Conservation (phyloP, 2,329 filamentous ascomycete species). For the Claviceps cyperi region DNA sequence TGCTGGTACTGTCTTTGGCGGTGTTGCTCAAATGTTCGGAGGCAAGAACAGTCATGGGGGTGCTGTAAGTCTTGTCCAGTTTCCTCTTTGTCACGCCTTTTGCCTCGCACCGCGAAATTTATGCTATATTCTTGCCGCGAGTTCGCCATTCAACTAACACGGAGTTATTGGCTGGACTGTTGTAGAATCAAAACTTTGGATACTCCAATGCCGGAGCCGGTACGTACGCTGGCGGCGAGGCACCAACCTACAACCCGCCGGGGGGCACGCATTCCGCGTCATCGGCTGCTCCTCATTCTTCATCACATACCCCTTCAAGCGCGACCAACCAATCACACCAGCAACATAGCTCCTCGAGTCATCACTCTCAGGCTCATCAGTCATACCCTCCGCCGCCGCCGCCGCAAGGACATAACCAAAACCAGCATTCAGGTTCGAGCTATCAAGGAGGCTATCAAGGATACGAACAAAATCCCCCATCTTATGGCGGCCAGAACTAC, state of each 20-base stretch:
- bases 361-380: conserved; percentile 9
- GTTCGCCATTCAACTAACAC: conserved; percentile 5
- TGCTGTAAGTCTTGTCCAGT: conserved; percentile 4
- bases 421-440: conserved; percentile 8
- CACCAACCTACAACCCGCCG: conserved; percentile 33
- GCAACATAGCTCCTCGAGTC: conserved; percentile 12
- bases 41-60: conserved; percentile 23
- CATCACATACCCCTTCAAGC: conserved; percentile 12
- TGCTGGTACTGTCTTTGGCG: conserved; percentile 39
- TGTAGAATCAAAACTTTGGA: conserved; percentile 43
- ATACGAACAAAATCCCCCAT: conserved; percentile 7
- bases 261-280: conserved; percentile 15
- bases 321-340: conserved; percentile 14
- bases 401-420: conserved; percentile 8
- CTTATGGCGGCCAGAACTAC: conserved; percentile 11
- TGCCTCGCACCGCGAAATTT: background rate
- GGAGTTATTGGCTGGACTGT: background rate
- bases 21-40: conserved; percentile 39
- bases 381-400: conserved; percentile 11
- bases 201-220: conserved; percentile 42
- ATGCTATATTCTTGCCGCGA: background rate
- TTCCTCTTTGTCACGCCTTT: background rate
- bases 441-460: conserved; percentile 4
- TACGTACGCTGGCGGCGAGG: conserved; percentile 46
- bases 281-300: conserved; percentile 8